Conservation (phyloP, 306 rosid genomes). For the Pyrus betulifolia region DNA sequence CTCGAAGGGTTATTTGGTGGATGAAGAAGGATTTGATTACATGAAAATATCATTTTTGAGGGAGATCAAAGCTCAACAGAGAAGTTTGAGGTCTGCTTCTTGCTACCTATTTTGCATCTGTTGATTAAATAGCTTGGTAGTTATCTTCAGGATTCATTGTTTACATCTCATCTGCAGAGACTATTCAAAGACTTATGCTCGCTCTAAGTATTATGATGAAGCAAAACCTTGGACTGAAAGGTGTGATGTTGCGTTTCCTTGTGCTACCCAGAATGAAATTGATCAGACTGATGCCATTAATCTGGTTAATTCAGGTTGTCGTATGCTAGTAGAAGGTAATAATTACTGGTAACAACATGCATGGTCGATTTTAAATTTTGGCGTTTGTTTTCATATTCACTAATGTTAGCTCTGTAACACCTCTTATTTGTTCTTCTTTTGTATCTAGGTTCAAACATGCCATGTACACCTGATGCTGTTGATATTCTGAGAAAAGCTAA, state of each 20-base stretch:
- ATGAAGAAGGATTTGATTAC: slow-evolving; percentile 96
- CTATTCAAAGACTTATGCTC: slow-evolving; percentile 93
- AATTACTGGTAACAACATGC: slow-evolving; percentile 5
- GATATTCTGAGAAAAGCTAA: slow-evolving; percentile 84
- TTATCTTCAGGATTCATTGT: slow-evolving; percentile 18
- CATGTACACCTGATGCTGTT: slow-evolving; percentile 85
- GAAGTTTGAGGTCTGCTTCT: slow-evolving; percentile 72
- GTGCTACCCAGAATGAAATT: slow-evolving; percentile 94
- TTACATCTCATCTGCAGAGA: slow-evolving; percentile 53
- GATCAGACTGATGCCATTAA: slow-evolving; percentile 85
- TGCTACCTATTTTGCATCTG: slow-evolving; percentile 3
- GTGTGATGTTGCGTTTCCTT: slow-evolving; percentile 91
- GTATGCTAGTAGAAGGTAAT: slow-evolving; percentile 85
- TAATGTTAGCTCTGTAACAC: background rate
- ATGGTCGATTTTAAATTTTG: background rate
- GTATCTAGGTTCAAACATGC: slow-evolving; percentile 87
- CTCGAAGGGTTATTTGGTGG: slow-evolving; percentile 91
- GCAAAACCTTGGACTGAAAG: slow-evolving; percentile 95
- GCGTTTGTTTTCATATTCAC: slow-evolving; percentile 1
- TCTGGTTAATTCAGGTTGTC: slow-evolving; percentile 88
- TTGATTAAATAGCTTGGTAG: slow-evolving; percentile 8
- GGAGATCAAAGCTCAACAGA: slow-evolving; percentile 87
- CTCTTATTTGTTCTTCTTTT: background rate
- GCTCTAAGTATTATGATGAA: slow-evolving; percentile 93
- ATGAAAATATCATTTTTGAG: slow-evolving; percentile 79